Percentiles rank a stretch among this genome's conserved stretches.
phyloP scores from a whole-genome alignment of 495 filamentous ascomycete genomes.

The Neurospora sp. region DNA sequence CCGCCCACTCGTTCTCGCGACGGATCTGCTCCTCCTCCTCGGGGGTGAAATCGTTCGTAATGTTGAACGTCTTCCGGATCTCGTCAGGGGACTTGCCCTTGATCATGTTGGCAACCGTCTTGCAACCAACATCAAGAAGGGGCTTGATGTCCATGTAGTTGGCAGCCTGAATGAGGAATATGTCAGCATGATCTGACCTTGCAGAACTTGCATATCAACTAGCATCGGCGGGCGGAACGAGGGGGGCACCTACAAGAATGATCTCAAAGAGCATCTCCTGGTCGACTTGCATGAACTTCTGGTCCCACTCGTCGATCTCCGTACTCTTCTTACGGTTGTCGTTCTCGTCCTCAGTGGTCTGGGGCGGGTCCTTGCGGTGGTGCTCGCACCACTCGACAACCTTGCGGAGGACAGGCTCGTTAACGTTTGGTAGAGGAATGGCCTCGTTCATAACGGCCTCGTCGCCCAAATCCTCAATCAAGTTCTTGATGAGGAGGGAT shows the following conservation, averaged over 20 bases:
- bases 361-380: slow-evolving; percentile 76
- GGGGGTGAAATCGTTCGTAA: slow-evolving; percentile 73
- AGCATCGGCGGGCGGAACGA: background rate
- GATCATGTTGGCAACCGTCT: slow-evolving; percentile 81
- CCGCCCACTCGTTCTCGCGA: slow-evolving; percentile 76
- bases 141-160: slow-evolving; percentile 80
- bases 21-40: slow-evolving; percentile 79
- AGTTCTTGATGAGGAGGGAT: slow-evolving; percentile 92
- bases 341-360: slow-evolving; percentile 72
- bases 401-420: slow-evolving; percentile 85
- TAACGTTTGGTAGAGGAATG: slow-evolving; percentile 75
- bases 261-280: slow-evolving; percentile 99
- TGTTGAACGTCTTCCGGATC: slow-evolving; percentile 77
- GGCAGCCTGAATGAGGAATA: slow-evolving; percentile 39
- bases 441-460: slow-evolving; percentile 56
- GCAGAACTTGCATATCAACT: background rate
- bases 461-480: slow-evolving; percentile 85
- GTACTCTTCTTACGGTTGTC: slow-evolving; percentile 96
- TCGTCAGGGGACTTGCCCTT: slow-evolving; percentile 77
- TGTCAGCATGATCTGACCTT: slow-evolving; percentile 8
- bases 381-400: slow-evolving; percentile 97
- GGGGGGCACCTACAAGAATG: slow-evolving; percentile 62
- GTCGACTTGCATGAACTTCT: slow-evolving; percentile 99
- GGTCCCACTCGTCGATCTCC: slow-evolving; percentile 98
- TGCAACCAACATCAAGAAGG: slow-evolving; percentile 72